phyloP scores from a whole-genome alignment of 768 basidiomycete species.

The Pluteus cervinus region DNA sequence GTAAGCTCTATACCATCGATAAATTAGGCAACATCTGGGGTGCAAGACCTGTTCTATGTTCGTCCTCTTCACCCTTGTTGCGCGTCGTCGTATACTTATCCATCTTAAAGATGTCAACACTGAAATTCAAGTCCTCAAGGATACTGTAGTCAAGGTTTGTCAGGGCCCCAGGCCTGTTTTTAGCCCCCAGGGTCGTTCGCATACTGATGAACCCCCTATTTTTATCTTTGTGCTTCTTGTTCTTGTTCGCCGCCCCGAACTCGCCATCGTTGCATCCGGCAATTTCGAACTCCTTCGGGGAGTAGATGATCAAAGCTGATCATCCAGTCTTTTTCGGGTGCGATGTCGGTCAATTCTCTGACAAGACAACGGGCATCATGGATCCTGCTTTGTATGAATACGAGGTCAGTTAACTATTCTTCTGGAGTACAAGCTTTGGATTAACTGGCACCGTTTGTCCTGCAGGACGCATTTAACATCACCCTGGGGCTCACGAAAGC shows the following conservation, averaged over 20 bases:
- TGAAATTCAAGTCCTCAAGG: slow-evolving; percentile 74
- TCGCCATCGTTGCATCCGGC: background rate
- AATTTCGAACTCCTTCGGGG: too few relatives aligned
- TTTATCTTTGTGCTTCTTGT: too few relatives aligned
- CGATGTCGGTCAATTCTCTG: slow-evolving; percentile 87
- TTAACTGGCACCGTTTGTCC: background rate
- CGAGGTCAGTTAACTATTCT: slow-evolving; percentile 40
- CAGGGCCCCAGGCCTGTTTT: background rate
- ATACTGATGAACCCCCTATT: too few relatives aligned
- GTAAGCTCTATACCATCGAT: slow-evolving; percentile 84
- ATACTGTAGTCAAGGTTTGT: slow-evolving; percentile 64
- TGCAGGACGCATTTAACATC: slow-evolving; percentile 78
- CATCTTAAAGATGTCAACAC: slow-evolving; percentile 76
- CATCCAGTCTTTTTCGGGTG: slow-evolving; percentile 95
- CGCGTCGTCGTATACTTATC: background rate
- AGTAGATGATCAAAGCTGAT: slow-evolving; percentile 75
- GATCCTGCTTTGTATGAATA: slow-evolving; percentile 79
- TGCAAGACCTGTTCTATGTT: slow-evolving; percentile 78
- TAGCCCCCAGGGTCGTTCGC: too few relatives aligned
- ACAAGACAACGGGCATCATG: slow-evolving; percentile 73
- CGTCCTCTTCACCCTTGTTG: slow-evolving; percentile 19
- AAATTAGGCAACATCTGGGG: slow-evolving; percentile 92
- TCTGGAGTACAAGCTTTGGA: background rate
- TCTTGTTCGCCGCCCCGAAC: too few relatives aligned
- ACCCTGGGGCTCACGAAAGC: slow-evolving; percentile 78